A percentile compares a stretch with the other conserved stretches of the same genome.
Evolutionary conservation across 2,329 filamentous ascomycete genomes (phyloP).

Genomic region (Hirsutella rhossiliensis): DNA sequence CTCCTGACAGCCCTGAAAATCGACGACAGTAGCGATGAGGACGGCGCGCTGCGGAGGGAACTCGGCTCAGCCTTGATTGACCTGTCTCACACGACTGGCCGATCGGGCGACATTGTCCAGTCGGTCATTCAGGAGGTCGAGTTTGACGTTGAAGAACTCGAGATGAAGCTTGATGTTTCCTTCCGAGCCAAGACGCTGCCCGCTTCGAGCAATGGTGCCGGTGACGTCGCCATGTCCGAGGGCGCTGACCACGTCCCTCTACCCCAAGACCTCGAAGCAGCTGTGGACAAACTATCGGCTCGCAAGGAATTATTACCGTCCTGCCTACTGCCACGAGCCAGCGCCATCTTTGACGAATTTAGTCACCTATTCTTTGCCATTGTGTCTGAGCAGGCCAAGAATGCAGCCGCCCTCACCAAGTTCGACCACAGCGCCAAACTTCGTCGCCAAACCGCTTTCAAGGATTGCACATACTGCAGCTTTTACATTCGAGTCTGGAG

Average conservation of each 20-base stretch:
- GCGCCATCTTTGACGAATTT: constrained; percentile 44
- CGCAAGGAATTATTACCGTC: constrained; percentile 28
- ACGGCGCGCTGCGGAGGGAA: constrained; percentile 46
- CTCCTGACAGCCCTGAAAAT: constrained; percentile 48
- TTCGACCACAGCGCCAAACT: constrained; percentile 46
- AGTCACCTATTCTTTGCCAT: constrained; percentile 46
- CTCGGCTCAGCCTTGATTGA: constrained; percentile 55
- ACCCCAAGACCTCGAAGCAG: constrained; percentile 24
- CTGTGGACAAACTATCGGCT: constrained; percentile 25
- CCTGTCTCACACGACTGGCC: constrained; percentile 47
- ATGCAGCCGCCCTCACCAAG: constrained; percentile 26
- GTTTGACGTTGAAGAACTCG: constrained; percentile 62
- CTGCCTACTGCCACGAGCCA: constrained; percentile 39
- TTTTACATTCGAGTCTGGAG: constrained; percentile 70
- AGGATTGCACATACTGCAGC: constrained; percentile 56
- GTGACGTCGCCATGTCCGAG: constrained; percentile 28
- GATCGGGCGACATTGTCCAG: constrained; percentile 51
- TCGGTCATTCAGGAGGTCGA: constrained; percentile 54
- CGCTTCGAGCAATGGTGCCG: constrained; percentile 25
- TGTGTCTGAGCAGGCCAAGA: constrained; percentile 29
- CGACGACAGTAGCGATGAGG: constrained; percentile 38
- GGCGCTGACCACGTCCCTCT: constrained; percentile 12
- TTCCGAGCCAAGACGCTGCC: constrained; percentile 46
- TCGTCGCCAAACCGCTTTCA: constrained; percentile 38
- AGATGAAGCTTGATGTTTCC: constrained; percentile 61